Percentiles rank a stretch among this genome's conserved stretches.
Conservation (phyloP, 1,139 yeast species). For the Hyphopichia buzzinii region DNA sequence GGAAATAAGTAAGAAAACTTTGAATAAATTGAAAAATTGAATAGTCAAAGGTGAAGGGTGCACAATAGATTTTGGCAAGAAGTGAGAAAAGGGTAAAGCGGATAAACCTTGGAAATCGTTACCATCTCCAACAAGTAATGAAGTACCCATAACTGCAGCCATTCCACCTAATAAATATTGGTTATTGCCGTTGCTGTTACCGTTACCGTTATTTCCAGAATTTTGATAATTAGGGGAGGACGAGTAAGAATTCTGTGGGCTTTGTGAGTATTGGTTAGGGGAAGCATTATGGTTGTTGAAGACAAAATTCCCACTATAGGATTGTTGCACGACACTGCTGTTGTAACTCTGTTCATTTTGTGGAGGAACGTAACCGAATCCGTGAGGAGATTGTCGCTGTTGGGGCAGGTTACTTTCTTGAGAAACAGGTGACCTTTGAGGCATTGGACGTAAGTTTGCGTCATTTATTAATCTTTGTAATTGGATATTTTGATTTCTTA, state of each 20-base stretch:
- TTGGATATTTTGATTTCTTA: constrained; percentile 53
- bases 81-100: constrained; percentile 30
- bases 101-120: constrained; percentile 41
- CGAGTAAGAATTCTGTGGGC: constrained; percentile 10
- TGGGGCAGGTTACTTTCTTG: constrained; percentile 6
- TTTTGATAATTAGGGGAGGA: not conserved
- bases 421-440: constrained; percentile 3
- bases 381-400: constrained; percentile 10
- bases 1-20: constrained; percentile 24
- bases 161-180: constrained; percentile 53
- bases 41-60: constrained; percentile 23
- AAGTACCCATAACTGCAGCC: constrained; percentile 53
- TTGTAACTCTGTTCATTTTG: constrained; percentile 17
- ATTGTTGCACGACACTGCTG: constrained; percentile 20
- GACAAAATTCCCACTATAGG: constrained; percentile 7
- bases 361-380: constrained; percentile 24
- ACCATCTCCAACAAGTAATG: constrained; percentile 36
- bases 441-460: constrained; percentile 20
- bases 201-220: not conserved
- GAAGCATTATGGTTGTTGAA: constrained; percentile 5
- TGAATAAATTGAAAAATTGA: constrained; percentile 28
- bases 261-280: constrained; percentile 8
- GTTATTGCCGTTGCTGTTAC: too few species aligned
- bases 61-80: constrained; percentile 24
- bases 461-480: constrained; percentile 41